phyloP scores from a whole-genome alignment of 345 rosid genomes.

The Populus alba region DNA sequence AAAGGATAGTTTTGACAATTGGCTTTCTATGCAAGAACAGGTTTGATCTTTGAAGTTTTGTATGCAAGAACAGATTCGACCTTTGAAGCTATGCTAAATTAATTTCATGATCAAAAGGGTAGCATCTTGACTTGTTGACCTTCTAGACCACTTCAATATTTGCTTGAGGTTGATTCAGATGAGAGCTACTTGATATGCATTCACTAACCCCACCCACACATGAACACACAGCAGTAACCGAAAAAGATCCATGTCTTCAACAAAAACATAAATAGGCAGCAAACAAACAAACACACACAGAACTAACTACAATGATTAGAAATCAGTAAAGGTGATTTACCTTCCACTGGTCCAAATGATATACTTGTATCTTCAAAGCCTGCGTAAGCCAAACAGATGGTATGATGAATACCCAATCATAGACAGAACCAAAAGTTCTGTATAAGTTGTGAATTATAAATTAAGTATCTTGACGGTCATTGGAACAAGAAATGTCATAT shows the following conservation, averaged over 20 bases:
- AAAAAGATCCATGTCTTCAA: not conserved
- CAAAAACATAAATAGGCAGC: conserved; percentile 8
- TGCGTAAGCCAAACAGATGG: conserved; percentile 36
- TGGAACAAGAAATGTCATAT: not conserved
- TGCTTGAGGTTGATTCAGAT: no score
- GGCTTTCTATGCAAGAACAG: not conserved
- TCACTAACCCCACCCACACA: not conserved
- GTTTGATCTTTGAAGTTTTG: not conserved
- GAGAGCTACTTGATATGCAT: not conserved
- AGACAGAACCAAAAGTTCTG: conserved; percentile 1
- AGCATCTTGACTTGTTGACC: not conserved
- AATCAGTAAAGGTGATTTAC: conserved; percentile 38
- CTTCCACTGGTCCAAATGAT: conserved; percentile 92
- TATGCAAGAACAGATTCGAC: not conserved
- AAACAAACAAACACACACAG: conserved; percentile 17
- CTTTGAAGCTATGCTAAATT: not conserved
- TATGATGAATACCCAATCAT: not conserved
- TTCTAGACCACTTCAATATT: not conserved
- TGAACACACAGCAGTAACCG: not conserved
- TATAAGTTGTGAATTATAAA: not conserved
- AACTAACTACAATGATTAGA: conserved; percentile 16
- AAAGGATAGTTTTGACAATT: not conserved
- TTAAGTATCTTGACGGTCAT: not conserved
- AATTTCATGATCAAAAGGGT: not conserved
- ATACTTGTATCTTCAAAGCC: conserved; percentile 87